Percentiles rank a stretch among this genome's conserved stretches.
These are phyloP conservation scores for Petasospora rhodanensis DNA, from an alignment of 1,139 yeast species.

Conservation along the genomic window DNA sequence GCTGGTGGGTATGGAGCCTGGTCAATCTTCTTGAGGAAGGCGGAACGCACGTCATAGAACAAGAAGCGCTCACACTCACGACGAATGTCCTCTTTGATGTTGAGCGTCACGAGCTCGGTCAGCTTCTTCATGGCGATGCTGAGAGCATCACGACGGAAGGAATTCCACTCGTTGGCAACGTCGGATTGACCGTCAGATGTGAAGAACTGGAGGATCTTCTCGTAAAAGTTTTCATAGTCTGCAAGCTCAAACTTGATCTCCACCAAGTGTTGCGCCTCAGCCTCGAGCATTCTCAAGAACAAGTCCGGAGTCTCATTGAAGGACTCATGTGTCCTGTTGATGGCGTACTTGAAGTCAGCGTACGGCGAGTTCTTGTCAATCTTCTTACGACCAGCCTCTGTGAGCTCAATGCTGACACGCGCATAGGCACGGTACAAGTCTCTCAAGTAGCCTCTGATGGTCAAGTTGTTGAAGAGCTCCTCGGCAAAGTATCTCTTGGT, in stretches of 20 bases:
- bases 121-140: constrained; percentile 64
- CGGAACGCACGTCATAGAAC: constrained; percentile 63
- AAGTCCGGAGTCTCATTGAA: constrained; percentile 73
- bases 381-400: constrained; percentile 81
- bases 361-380: constrained; percentile 80
- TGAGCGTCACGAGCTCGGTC: constrained; percentile 62
- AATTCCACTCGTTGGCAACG: constrained; percentile 64
- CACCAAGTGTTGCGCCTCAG: constrained; percentile 65
- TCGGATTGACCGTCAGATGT: constrained; percentile 79
- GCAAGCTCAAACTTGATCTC: constrained; percentile 41
- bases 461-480: constrained; percentile 78
- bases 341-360: constrained; percentile 88
- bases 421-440: constrained; percentile 64
- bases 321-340: constrained; percentile 71
- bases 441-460: constrained; percentile 72
- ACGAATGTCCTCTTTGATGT: constrained; percentile 80
- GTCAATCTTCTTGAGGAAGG: constrained; percentile 67
- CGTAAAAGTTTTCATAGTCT: constrained; percentile 39
- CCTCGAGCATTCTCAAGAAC: constrained; percentile 85
- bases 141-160: constrained; percentile 63
- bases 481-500: constrained; percentile 74
- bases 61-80: constrained; percentile 72
- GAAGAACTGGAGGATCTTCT: constrained; percentile 40
- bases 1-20: constrained; percentile 89
- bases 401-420: constrained; percentile 66